Percentiles rank a stretch among this genome's conserved stretches.
These are phyloP conservation scores for Clarireedia monteithiana DNA, from an alignment of 2,329 filamentous ascomycete genomes.

Conservation along the genomic window DNA sequence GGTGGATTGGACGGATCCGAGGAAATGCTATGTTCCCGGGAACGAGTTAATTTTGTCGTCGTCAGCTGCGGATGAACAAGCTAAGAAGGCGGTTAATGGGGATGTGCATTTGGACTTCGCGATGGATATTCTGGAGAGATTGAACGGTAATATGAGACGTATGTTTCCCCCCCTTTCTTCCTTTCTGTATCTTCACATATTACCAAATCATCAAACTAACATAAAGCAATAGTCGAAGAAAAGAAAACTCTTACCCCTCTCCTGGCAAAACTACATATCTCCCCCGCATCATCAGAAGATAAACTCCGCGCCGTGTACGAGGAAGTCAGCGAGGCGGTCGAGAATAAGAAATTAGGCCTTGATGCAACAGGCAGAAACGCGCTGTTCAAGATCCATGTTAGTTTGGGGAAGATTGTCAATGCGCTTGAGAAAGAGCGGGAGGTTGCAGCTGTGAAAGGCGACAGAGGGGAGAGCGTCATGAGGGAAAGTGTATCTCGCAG, in stretches of 20 bases:
- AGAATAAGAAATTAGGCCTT: slow-evolving; percentile 45
- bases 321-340: slow-evolving; percentile 53
- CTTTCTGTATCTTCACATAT: neutral
- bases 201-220: neutral
- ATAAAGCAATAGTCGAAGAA: slow-evolving; percentile 59
- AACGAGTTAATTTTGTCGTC: slow-evolving; percentile 33
- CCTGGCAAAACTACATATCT: slow-evolving; percentile 75
- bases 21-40: slow-evolving; percentile 58
- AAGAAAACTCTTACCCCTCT: slow-evolving; percentile 73
- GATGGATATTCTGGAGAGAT: slow-evolving; percentile 65
- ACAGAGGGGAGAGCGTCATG: slow-evolving; percentile 14
- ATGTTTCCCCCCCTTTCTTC: slow-evolving; percentile 31
- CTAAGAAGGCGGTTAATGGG: slow-evolving; percentile 60
- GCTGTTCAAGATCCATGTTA: slow-evolving; percentile 60
- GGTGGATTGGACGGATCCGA: slow-evolving; percentile 90
- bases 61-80: slow-evolving; percentile 37
- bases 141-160: slow-evolving; percentile 61
- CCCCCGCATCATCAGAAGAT: slow-evolving; percentile 53
- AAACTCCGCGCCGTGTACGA: slow-evolving; percentile 51
- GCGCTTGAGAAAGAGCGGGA: slow-evolving; percentile 38
- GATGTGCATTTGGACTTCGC: slow-evolving; percentile 78
- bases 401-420: slow-evolving; percentile 60
- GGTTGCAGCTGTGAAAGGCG: neutral
- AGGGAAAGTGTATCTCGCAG: neutral
- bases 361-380: slow-evolving; percentile 57